Conservation (phyloP, 2,329 filamentous ascomycete species). For the Fusarium proliferatum region DNA sequence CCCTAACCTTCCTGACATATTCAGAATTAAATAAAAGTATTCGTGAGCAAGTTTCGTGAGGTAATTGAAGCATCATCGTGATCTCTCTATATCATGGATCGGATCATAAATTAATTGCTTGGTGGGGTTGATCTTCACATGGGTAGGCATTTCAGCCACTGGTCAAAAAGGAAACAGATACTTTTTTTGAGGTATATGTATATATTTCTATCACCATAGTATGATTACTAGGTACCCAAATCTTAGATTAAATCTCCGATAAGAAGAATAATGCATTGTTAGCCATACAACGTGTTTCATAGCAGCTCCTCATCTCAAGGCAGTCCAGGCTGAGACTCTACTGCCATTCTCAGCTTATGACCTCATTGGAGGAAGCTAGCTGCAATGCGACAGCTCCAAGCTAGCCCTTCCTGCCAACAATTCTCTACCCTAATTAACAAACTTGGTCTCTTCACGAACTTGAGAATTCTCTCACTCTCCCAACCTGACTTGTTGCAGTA, state of each 20-base stretch:
- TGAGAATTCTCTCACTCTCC: neutral
- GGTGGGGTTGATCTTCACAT: conserved; percentile 30
- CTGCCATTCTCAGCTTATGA: conserved; percentile 6
- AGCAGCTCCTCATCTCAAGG: neutral
- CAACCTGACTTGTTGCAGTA: conserved; percentile 9
- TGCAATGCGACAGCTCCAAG: conserved; percentile 14
- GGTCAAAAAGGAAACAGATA: too few relatives aligned
- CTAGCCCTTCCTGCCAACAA: conserved; percentile 6
- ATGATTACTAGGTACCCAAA: too few relatives aligned
- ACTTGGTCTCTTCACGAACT: neutral
- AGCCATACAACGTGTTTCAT: neutral
- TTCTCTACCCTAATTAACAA: neutral
- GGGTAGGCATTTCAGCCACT: neutral
- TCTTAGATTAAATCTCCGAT: neutral
- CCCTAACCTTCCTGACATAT: neutral
- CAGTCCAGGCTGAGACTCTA: neutral
- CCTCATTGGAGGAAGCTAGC: conserved; percentile 22
- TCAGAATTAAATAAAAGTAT: too few relatives aligned
- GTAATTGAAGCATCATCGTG: neutral
- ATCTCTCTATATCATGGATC: neutral
- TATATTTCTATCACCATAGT: neutral
- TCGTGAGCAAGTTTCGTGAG: neutral
- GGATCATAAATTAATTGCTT: neutral
- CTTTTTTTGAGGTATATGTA: neutral
- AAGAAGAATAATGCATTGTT: neutral